These are phyloP conservation scores for Withania somnifera DNA, from an alignment of 305 asterid genomes.

Conservation along the genomic window DNA sequence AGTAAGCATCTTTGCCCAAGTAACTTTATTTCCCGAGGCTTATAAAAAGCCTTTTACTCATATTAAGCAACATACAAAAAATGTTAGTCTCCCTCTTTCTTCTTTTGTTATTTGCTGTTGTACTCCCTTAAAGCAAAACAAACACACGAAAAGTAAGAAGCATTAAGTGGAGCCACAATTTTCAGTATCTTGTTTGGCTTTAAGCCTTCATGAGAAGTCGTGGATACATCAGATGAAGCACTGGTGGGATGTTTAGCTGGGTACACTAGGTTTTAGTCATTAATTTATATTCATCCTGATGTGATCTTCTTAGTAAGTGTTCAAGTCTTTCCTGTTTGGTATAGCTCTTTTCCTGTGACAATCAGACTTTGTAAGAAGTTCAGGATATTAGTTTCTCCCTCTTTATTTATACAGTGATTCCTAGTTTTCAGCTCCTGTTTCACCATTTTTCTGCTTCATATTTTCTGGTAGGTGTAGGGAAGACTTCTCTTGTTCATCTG, in stretches of 20 bases:
- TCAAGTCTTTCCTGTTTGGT: background rate
- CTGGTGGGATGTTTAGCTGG: background rate
- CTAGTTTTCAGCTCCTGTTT: background rate
- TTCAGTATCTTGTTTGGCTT: too few species aligned
- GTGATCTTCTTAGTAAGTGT: background rate
- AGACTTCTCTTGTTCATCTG: conserved; percentile 91
- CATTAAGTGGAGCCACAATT: too few species aligned
- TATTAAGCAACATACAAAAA: too few species aligned
- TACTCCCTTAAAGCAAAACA: too few species aligned
- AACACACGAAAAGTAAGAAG: too few species aligned
- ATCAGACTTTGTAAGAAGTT: background rate
- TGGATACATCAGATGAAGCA: background rate
- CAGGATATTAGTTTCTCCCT: background rate
- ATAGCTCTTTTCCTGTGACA: background rate
- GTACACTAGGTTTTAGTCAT: background rate
- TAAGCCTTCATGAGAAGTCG: background rate
- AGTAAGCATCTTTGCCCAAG: too few species aligned
- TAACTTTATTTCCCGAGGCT: too few species aligned
- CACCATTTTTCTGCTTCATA: background rate
- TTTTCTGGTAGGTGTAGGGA: conserved; percentile 67
- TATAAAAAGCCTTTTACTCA: too few species aligned
- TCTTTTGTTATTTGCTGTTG: too few species aligned
- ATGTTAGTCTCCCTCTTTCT: too few species aligned
- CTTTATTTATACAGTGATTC: background rate
- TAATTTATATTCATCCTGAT: background rate